Evolutionary conservation across 148 eudicot species (phyloP).

Genomic region (Chenopodium berlandieri): DNA sequence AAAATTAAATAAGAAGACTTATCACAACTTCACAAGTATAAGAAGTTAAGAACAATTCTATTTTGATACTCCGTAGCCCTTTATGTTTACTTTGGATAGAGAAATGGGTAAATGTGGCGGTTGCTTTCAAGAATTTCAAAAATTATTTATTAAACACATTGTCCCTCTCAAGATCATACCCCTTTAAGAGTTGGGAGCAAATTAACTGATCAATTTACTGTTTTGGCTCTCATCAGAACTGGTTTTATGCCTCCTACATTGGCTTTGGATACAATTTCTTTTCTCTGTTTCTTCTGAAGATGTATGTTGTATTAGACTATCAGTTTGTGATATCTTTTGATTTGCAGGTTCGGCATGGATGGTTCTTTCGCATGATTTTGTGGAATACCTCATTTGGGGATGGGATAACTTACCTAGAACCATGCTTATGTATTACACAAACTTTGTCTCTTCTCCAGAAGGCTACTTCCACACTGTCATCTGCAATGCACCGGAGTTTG

Average conservation of each 20-base stretch:
- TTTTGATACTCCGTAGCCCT: not conserved
- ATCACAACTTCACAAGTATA: too few species aligned
- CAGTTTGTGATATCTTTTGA: not conserved
- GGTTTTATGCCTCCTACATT: not conserved
- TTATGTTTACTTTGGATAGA: not conserved
- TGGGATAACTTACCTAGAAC: slow-evolving; percentile 96
- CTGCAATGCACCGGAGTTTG: slow-evolving; percentile 74
- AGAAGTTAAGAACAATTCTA: not conserved
- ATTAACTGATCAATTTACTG: not conserved
- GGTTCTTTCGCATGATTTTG: slow-evolving; percentile 78
- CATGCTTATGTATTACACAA: slow-evolving; percentile 88
- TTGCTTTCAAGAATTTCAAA: not conserved
- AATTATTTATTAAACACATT: not conserved
- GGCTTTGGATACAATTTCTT: not conserved
- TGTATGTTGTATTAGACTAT: not conserved
- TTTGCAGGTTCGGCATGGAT: slow-evolving; percentile 97
- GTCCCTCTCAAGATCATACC: not conserved
- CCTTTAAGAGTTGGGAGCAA: not conserved
- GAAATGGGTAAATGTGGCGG: not conserved
- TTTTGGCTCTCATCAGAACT: not conserved
- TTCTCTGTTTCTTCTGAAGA: not conserved
- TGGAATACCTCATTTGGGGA: slow-evolving; percentile 83
- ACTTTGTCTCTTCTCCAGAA: slow-evolving; percentile 92
- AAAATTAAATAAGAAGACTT: too few species aligned
- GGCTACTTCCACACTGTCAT: slow-evolving; percentile 90